These are phyloP conservation scores for Boletus speciosus DNA, from an alignment of 768 basidiomycete genomes.

Conservation along the genomic window DNA sequence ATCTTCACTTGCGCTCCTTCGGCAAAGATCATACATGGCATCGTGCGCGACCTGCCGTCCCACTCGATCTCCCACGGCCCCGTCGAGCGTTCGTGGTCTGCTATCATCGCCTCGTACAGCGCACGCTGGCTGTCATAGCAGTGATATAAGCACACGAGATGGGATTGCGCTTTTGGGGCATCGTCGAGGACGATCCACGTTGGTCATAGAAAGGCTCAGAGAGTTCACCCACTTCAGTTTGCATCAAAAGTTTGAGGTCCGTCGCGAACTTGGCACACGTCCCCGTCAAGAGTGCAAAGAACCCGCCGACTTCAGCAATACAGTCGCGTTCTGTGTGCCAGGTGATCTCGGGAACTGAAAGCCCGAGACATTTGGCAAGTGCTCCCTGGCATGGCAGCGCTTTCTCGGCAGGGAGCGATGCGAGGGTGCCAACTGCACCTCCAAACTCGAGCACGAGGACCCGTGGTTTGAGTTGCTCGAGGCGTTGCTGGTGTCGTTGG, in stretches of 20 bases:
- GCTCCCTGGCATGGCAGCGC: slow-evolving; percentile 25
- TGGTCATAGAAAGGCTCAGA: slow-evolving; percentile 43
- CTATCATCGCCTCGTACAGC: slow-evolving; percentile 46
- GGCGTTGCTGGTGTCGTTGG: slow-evolving; percentile 36
- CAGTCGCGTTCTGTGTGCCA: slow-evolving; percentile 45
- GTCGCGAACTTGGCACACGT: slow-evolving; percentile 46
- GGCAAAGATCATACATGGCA: slow-evolving; percentile 42
- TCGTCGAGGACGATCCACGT: slow-evolving; percentile 46
- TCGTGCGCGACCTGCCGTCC: slow-evolving; percentile 47
- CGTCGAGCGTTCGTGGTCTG: slow-evolving; percentile 46
- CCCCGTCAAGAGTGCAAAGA: slow-evolving; percentile 42
- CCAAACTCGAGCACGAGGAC: slow-evolving; percentile 43
- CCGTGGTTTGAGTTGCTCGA: slow-evolving; percentile 35
- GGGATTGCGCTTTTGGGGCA: slow-evolving; percentile 51
- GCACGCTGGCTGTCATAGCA: slow-evolving; percentile 41
- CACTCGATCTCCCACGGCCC: slow-evolving; percentile 53
- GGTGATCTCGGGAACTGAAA: slow-evolving; percentile 26
- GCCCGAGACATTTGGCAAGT: slow-evolving; percentile 17
- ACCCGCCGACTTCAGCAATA: slow-evolving; percentile 41
- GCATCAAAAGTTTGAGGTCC: slow-evolving; percentile 46
- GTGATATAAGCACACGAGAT: slow-evolving; percentile 45
- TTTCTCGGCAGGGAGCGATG: slow-evolving; percentile 38
- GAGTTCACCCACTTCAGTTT: slow-evolving; percentile 44
- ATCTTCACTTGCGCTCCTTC: slow-evolving; percentile 23
- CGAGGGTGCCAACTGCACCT: slow-evolving; percentile 45